These are phyloP conservation scores for Xenoacremonium recifei DNA, from an alignment of 2,329 filamentous ascomycete genomes.

Conservation along the genomic window DNA sequence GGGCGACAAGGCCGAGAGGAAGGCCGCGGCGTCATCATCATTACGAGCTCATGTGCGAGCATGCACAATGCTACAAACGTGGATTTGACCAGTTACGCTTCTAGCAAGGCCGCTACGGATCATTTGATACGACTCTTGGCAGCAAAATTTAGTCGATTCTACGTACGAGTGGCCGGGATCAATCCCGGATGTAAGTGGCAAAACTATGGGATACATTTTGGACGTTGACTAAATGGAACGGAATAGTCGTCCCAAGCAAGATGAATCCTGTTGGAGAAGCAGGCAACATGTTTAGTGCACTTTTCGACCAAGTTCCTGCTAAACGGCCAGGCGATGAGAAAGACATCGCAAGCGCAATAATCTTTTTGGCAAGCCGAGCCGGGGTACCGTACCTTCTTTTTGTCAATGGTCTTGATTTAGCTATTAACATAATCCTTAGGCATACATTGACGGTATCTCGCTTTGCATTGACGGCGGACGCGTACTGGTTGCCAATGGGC, in stretches of 20 bases:
- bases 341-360: constrained; percentile 29
- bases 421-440: constrained; percentile 11
- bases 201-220: no score
- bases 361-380: constrained; percentile 31
- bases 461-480: constrained; percentile 31
- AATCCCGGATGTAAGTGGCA: constrained; percentile 32
- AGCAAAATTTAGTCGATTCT: constrained; percentile 40
- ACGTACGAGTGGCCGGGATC: constrained; percentile 32
- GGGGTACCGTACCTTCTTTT: constrained; percentile 24
- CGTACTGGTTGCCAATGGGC: constrained; percentile 29
- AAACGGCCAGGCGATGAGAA: constrained; percentile 28
- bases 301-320: constrained; percentile 32
- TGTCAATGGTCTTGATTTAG: not conserved
- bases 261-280: constrained; percentile 33
- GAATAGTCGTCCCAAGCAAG: constrained; percentile 31
- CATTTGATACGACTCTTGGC: constrained; percentile 49
- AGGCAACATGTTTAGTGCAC: constrained; percentile 30
- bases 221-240: no score
- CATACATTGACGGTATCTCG: constrained; percentile 30
- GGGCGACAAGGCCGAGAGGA: constrained; percentile 27
- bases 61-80: constrained; percentile 53
- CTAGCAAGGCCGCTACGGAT: constrained; percentile 51
- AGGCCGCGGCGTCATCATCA: constrained; percentile 44
- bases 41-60: constrained; percentile 52
- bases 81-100: constrained; percentile 50